A percentile compares a stretch with the other conserved stretches of the same genome.
Conservation (phyloP, 768 basidiomycete species). For the Plicaturopsis crispa region DNA sequence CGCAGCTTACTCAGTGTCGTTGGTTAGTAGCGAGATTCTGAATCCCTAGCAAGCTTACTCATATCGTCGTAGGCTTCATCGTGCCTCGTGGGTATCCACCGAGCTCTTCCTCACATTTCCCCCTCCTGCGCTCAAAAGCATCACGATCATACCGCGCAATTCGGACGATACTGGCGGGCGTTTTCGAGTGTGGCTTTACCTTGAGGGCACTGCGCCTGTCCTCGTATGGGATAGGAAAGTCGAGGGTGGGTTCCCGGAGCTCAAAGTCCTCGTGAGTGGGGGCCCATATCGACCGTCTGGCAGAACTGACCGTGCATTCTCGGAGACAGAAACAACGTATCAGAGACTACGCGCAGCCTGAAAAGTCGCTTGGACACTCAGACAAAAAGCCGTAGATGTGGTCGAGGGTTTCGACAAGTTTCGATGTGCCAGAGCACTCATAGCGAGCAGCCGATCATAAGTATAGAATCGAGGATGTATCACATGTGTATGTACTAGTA, state of each 20-base stretch:
- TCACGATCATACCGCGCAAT: slow-evolving; percentile 70
- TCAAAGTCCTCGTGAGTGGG: slow-evolving; percentile 66
- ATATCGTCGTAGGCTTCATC: slow-evolving; percentile 61
- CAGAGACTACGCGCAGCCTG: slow-evolving; percentile 77
- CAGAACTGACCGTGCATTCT: slow-evolving; percentile 5
- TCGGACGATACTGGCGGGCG: slow-evolving; percentile 80
- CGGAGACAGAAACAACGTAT: slow-evolving; percentile 75
- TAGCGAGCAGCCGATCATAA: too few species aligned
- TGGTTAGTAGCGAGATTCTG: slow-evolving; percentile 43
- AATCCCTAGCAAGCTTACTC: slow-evolving; percentile 1
- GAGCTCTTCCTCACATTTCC: slow-evolving; percentile 90
- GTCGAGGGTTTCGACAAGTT: too few species aligned
- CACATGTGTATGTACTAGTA: too few species aligned
- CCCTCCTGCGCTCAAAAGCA: slow-evolving; percentile 57
- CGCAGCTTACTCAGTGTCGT: slow-evolving; percentile 48
- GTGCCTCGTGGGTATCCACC: slow-evolving; percentile 91
- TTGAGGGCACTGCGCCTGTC: slow-evolving; percentile 23
- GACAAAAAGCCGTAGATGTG: slow-evolving; percentile 40
- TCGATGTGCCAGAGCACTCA: too few species aligned
- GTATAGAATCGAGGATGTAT: too few species aligned
- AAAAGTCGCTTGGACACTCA: slow-evolving; percentile 80
- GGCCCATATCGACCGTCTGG: neutral
- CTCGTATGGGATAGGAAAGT: slow-evolving; percentile 87
- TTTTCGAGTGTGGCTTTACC: slow-evolving; percentile 83
- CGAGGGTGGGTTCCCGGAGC: slow-evolving; percentile 89